These are phyloP conservation scores for Apiotrichum veenhuisii DNA, from an alignment of 1,284 basidiomycete genomes.

Conservation along the genomic window DNA sequence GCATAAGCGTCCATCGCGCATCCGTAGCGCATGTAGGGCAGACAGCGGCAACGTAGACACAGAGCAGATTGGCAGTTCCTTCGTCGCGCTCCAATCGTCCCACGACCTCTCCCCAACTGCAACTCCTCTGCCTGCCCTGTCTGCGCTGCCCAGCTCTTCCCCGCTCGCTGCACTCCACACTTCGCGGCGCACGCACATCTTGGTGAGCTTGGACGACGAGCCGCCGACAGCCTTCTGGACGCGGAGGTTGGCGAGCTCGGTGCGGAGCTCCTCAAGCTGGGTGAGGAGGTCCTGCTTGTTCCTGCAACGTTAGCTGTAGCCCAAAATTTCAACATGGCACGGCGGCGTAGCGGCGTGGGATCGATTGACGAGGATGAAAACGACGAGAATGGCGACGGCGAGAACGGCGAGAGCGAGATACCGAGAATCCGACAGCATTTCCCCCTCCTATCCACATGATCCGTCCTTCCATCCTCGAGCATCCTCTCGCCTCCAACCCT, in stretches of 20 bases:
- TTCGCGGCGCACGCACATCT: slow-evolving; percentile 68
- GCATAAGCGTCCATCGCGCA: no score
- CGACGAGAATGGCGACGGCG: no score
- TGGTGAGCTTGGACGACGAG: slow-evolving; percentile 91
- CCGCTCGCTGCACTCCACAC: not conserved
- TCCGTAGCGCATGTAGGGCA: no score
- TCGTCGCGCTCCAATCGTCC: no score
- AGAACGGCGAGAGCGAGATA: not conserved
- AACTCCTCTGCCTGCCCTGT: no score
- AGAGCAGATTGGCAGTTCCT: no score
- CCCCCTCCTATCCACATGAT: not conserved
- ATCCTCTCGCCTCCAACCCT: not conserved
- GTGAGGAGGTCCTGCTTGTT: slow-evolving; percentile 96
- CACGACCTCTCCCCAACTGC: no score
- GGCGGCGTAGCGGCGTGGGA: not conserved
- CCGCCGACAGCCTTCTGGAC: slow-evolving; percentile 99
- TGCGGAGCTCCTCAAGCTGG: slow-evolving; percentile 93
- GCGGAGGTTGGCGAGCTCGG: slow-evolving; percentile 85
- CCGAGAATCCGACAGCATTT: not conserved
- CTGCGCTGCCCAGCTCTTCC: no score
- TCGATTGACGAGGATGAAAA: not conserved
- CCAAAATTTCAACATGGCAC: not conserved
- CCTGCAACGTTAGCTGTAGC: slow-evolving; percentile 30
- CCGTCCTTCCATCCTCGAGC: not conserved
- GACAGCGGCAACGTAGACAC: no score